Base-by-base conservation (phyloP, 106 monocot genomes). In the Acanthochlamys bracteata region DNA sequence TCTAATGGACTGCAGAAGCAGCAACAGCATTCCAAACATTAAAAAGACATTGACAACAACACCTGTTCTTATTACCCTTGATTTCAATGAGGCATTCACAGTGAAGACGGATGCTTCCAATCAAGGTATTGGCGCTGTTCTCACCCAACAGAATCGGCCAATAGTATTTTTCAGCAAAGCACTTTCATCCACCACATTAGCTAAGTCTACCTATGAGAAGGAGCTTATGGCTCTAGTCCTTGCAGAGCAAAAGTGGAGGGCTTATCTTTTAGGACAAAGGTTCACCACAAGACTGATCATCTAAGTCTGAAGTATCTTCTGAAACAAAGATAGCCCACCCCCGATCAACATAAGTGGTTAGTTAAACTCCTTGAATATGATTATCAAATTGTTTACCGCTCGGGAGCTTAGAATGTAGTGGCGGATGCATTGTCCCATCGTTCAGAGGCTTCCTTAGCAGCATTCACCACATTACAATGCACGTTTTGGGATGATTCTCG, bases 371-470 rank as follows among this genome's bases (percentile, higher is more conserved):
- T 53, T 1, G 25, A 51, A 9, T 66, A 39, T 33, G 66, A 66
- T 22, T 66, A 54, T 39, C 11, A 13, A 33, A 53, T 66, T 1
- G 14, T 7, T 9, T 66, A 66, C 20, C 13, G 21, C 3, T n/a
- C 11, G 2, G 53, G 66, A 1, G 26, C 4, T 4, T 0, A 12
- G 9, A 66, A 66, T 54, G 12, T 11, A 2, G 66, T 12, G 0
- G 66, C 54, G 1, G 66, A 66, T 39, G 66, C 54, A 17, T 33
- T 66, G 7, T 66, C 66, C 9, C 14, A 53, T 19, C n/a, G 52
- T 10, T 7, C 12, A 2, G 15, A 49, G 49, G 49, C 17, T 17
- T 17, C 49, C 17, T 9, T 17, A 17, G 12, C 49, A 17, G 17
- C 49, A 17, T 14, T 12, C 3, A 17, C 49, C 17, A 17, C 15